Percentiles rank a stretch among this genome's conserved stretches.
Evolutionary conservation across 352 stramenopile genomes (phyloP).

Genomic region (Albugo candida): DNA sequence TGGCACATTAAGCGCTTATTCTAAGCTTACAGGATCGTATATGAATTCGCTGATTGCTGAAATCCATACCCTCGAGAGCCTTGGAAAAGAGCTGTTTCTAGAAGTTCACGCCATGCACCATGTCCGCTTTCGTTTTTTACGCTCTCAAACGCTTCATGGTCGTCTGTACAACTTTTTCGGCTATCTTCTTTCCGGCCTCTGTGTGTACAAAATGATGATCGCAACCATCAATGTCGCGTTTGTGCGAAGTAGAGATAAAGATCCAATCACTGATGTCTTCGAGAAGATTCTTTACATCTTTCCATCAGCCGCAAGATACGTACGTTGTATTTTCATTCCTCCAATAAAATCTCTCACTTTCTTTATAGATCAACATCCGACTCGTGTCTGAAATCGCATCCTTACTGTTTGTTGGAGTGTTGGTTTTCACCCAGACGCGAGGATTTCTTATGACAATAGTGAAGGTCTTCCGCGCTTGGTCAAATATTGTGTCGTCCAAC

Average conservation of each 20-base stretch:
- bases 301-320: conserved; percentile 44
- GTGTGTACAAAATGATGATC: conserved; percentile 77
- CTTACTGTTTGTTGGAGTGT: conserved; percentile 51
- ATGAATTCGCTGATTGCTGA: conserved; percentile 40
- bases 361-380: conserved; percentile 39
- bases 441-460: conserved; percentile 42
- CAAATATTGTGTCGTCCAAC: conserved; percentile 64
- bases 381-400: conserved; percentile 65
- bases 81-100: conserved; percentile 58
- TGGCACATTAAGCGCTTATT: too few relatives aligned
- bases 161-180: conserved; percentile 68
- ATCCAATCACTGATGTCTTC: conserved; percentile 60
- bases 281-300: conserved; percentile 71
- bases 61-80: conserved; percentile 57
- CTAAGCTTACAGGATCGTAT: conserved; percentile 9
- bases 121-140: conserved; percentile 27
- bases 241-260: conserved; percentile 54
- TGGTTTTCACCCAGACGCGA: conserved; percentile 68
- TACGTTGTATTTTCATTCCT: conserved; percentile 5
- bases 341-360: neutral
- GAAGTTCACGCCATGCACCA: conserved; percentile 70
- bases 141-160: conserved; percentile 38
- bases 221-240: conserved; percentile 71
- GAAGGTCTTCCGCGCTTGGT: conserved; percentile 45
- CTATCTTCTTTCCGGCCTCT: conserved; percentile 58